phyloP scores from a whole-genome alignment of 2,329 filamentous ascomycete species.

The Pyrenophora graminea region DNA sequence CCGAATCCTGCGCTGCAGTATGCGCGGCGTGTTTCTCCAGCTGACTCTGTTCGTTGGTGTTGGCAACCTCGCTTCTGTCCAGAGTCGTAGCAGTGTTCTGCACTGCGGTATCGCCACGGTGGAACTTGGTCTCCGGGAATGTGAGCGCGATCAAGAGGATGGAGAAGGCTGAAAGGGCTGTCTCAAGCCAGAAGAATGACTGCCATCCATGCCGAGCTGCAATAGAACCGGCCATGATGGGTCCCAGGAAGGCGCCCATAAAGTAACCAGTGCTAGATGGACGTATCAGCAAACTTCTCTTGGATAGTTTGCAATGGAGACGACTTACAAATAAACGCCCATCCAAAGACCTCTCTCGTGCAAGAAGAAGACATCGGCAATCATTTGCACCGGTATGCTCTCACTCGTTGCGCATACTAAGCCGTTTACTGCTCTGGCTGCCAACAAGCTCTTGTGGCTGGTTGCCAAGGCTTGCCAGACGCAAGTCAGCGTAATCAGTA shows the following conservation, averaged over 20 bases:
- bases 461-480: conserved; percentile 52
- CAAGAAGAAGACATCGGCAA: conserved; percentile 52
- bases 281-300: no score
- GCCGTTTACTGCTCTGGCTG: conserved; percentile 50
- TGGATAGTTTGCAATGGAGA: no score
- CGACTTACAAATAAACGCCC: conserved; percentile 46
- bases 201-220: conserved; percentile 50
- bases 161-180: conserved; percentile 47
- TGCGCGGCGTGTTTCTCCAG: conserved; percentile 34
- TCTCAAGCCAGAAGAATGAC: conserved; percentile 54
- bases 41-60: conserved; percentile 14
- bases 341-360: conserved; percentile 50
- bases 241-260: conserved; percentile 50
- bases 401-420: conserved; percentile 51
- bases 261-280: conserved; percentile 47
- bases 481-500: conserved; percentile 49
- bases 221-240: conserved; percentile 51
- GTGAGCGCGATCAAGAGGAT: conserved; percentile 47
- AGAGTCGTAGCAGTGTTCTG: not conserved
- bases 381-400: conserved; percentile 50
- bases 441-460: conserved; percentile 49
- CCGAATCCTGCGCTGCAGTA: conserved; percentile 27
- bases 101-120: conserved; percentile 27
- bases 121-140: conserved; percentile 52
- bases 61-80: not conserved